Evolutionary conservation across 73 alveolate genomes (phyloP).

Genomic region (Stentor roeselii): DNA sequence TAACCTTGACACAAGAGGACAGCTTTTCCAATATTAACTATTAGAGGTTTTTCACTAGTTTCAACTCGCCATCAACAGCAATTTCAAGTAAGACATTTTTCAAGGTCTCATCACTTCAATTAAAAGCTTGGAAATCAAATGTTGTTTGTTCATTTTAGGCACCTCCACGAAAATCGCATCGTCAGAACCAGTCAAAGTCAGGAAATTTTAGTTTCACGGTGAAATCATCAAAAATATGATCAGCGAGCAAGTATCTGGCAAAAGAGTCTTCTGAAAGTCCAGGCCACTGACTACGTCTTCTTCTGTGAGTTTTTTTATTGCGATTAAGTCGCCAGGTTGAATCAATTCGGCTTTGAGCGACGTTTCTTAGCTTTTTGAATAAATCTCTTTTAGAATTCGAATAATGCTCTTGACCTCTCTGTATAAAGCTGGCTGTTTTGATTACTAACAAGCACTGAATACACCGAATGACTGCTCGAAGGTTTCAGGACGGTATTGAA

Average conservation of each 20-base stretch:
- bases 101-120: conserved; percentile 79
- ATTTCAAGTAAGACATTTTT: conserved; percentile 79
- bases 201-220: conserved; percentile 37
- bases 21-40: conserved; percentile 64
- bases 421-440: background rate
- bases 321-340: conserved; percentile 54
- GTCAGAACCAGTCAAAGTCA: conserved; percentile 83
- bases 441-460: background rate
- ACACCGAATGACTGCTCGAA: background rate
- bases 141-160: conserved; percentile 80
- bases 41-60: conserved; percentile 85
- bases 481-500: background rate
- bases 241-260: conserved; percentile 25
- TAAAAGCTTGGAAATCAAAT: conserved; percentile 72
- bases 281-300: conserved; percentile 51
- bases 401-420: background rate
- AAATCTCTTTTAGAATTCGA: background rate
- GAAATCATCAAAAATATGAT: conserved; percentile 39
- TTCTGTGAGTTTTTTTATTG: conserved; percentile 67
- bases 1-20: conserved; percentile 73
- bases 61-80: conserved; percentile 79
- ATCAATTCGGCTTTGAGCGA: background rate
- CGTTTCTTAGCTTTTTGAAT: too few relatives aligned
- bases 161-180: conserved; percentile 94
- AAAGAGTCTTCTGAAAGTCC: conserved; percentile 69